phyloP scores from a whole-genome alignment of 495 filamentous ascomycete species.

The Penicillium daleae region DNA sequence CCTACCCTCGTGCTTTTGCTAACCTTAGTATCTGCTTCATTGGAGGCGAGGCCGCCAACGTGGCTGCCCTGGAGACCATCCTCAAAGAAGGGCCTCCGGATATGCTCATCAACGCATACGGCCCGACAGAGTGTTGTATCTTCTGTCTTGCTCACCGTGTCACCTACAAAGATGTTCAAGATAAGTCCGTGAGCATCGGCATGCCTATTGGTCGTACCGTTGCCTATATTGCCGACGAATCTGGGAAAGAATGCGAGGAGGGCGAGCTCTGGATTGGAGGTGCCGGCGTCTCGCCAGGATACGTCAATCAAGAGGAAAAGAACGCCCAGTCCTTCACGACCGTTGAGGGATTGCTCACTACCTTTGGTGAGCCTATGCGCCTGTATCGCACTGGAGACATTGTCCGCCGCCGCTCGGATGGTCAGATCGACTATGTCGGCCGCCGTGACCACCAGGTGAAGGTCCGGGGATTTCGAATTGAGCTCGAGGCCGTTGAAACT shows the following conservation, averaged over 20 bases:
- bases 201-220: constrained; percentile 17
- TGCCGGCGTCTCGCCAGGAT: constrained; percentile 44
- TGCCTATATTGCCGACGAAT: constrained; percentile 47
- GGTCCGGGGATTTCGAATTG: constrained; percentile 54
- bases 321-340: constrained; percentile 38
- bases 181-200: constrained; percentile 20
- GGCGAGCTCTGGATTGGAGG: constrained; percentile 51
- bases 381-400: constrained; percentile 55
- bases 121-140: constrained; percentile 35
- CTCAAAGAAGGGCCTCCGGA: constrained; percentile 21
- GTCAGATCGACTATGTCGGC: constrained; percentile 48
- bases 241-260: constrained; percentile 8
- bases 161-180: constrained; percentile 7
- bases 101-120: constrained; percentile 37
- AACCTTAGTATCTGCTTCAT: constrained; percentile 17
- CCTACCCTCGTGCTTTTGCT: constrained; percentile 18
- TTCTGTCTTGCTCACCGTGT: constrained; percentile 17
- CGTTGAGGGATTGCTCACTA: background rate
- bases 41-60: constrained; percentile 28
- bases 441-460: constrained; percentile 55
- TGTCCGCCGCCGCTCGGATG: constrained; percentile 43
- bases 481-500: constrained; percentile 51
- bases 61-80: constrained; percentile 19
- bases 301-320: constrained; percentile 43
- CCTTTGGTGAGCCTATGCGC: background rate